A percentile compares a stretch with the other conserved stretches of the same genome.
phyloP scores from a whole-genome alignment of 139 green algal genomes.

The Diplosphaera chodatii region DNA sequence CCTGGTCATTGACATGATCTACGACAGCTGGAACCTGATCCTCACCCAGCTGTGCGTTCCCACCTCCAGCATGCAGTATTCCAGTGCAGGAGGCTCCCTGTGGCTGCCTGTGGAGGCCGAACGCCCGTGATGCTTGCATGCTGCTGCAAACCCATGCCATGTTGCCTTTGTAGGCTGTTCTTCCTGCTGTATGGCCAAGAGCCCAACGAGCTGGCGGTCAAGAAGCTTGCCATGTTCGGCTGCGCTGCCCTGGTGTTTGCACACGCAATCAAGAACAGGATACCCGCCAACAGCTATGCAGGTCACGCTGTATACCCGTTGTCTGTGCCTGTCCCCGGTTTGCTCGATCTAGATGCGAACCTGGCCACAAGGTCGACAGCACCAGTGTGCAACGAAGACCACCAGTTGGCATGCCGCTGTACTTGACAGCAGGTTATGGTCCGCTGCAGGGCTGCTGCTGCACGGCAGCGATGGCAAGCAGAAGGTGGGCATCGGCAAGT shows the following conservation, averaged over 20 bases:
- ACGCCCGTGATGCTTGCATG: too few species aligned
- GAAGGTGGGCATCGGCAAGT: constrained; percentile 18
- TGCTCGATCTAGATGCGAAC: too few species aligned
- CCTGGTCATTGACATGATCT: constrained; percentile 23
- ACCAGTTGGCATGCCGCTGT: too few species aligned
- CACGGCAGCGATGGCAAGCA: constrained; percentile 4
- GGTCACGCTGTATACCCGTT: too few species aligned
- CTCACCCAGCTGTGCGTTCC: constrained; percentile 2
- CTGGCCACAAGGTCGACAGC: too few species aligned
- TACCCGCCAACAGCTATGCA: constrained; percentile 15
- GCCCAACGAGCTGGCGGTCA: constrained; percentile 46
- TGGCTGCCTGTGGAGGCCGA: too few species aligned
- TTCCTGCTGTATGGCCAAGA: constrained; percentile 14
- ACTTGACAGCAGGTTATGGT: neutral
- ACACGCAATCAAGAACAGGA: constrained; percentile 21
- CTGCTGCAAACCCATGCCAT: too few species aligned
- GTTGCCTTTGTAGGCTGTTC: constrained; percentile 17
- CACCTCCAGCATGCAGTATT: too few species aligned
- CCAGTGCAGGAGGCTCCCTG: too few species aligned
- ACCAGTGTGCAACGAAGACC: too few species aligned
- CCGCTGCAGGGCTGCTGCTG: constrained; percentile 28
- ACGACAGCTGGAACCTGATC: constrained; percentile 21
- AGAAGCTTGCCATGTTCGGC: constrained; percentile 46
- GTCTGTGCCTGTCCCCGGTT: too few species aligned
- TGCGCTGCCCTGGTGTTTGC: constrained; percentile 35